phyloP scores from a whole-genome alignment of 2,329 filamentous ascomycete genomes.

The Claviceps africana region DNA sequence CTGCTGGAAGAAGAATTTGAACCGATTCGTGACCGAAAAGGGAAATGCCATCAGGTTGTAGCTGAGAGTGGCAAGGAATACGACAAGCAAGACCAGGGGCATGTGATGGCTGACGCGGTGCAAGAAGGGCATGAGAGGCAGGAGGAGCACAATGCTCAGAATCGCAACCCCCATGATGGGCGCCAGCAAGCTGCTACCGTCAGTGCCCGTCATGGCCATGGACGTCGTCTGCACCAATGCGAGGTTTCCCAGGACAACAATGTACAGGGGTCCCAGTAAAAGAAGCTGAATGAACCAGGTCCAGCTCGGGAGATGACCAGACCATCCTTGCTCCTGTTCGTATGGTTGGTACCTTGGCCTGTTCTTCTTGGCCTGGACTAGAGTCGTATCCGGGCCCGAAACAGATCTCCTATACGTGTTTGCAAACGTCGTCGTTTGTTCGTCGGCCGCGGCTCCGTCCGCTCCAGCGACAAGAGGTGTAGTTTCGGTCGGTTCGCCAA shows the following conservation, averaged over 20 bases:
- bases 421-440: conserved; percentile 35
- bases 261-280: conserved; percentile 59
- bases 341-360: conserved; percentile 30
- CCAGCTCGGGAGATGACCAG: conserved; percentile 62
- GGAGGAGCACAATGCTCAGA: conserved; percentile 56
- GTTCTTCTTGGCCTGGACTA: conserved; percentile 6
- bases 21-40: conserved; percentile 62
- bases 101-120: conserved; percentile 77
- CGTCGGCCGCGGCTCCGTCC: conserved; percentile 20
- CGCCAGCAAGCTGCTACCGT: conserved; percentile 59
- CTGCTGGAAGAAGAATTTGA: conserved; percentile 83
- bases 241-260: conserved; percentile 66
- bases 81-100: conserved; percentile 58
- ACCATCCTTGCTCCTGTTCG: conserved; percentile 75
- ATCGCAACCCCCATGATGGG: conserved; percentile 58
- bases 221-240: conserved; percentile 59
- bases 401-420: conserved; percentile 40
- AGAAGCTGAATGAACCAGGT: conserved; percentile 82
- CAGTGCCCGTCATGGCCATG: conserved; percentile 66
- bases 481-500: conserved; percentile 32
- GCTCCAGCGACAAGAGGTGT: conserved; percentile 36
- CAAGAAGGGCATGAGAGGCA: conserved; percentile 70
- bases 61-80: conserved; percentile 62
- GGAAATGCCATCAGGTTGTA: conserved; percentile 85
- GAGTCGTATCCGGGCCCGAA: conserved; percentile 11